These are phyloP conservation scores for Citrus sinensis DNA, from an alignment of 345 rosid genomes.

Conservation along the genomic window DVS_A1.0 CM039163.1:3373501-3374000, in stretches of 20 bases:
- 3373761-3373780: constrained; percentile 75
- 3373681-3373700: constrained; percentile 83
- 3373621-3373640: too few relatives aligned
- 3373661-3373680: not conserved
- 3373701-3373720: constrained; percentile 86
- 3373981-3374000: constrained; percentile 72
- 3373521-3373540: not conserved
- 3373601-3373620: too few relatives aligned
- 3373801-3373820: constrained; percentile 63
- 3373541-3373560: not conserved
- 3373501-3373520: not conserved
- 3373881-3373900: constrained; percentile 71
- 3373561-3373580: too few relatives aligned
- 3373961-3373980: constrained; percentile 61
- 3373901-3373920: constrained; percentile 68
- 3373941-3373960: constrained; percentile 50
- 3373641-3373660: not conserved
- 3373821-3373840: constrained; percentile 80
- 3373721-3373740: constrained; percentile 52
- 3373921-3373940: constrained; percentile 46
- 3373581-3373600: too few relatives aligned
- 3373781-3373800: constrained; percentile 77
- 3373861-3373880: constrained; percentile 82
- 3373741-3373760: constrained; percentile 41
- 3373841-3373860: constrained; percentile 82